Evolutionary conservation across 108 stramenopile species (phyloP).

Genomic region (Nitzschia putrida): DNA sequence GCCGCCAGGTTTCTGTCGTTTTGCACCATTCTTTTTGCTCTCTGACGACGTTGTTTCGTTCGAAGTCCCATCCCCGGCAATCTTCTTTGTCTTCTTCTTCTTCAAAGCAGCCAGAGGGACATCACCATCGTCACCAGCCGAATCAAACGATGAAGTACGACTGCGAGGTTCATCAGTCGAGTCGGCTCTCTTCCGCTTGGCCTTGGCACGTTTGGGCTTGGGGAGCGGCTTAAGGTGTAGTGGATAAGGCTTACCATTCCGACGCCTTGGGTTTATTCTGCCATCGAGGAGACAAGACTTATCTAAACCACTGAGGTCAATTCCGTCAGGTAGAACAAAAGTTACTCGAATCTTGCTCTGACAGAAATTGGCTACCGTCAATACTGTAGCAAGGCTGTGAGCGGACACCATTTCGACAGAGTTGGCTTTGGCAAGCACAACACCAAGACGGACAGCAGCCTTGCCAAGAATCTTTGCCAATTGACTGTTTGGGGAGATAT

Average conservation of each 20-base stretch:
- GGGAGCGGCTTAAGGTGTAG: neutral
- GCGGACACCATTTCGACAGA: neutral
- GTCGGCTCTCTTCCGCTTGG: neutral
- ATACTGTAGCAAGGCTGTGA: neutral
- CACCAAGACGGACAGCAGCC: neutral
- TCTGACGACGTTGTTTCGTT: too few species aligned
- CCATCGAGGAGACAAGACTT: neutral
- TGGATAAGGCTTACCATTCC: conserved; percentile 7
- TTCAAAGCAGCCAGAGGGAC: too few species aligned
- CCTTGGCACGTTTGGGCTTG: neutral
- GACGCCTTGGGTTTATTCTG: neutral
- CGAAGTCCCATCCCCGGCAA: too few species aligned
- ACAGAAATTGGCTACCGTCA: neutral
- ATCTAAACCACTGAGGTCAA: neutral
- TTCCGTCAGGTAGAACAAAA: neutral
- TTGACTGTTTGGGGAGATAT: neutral
- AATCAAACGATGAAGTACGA: too few species aligned
- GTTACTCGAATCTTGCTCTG: neutral
- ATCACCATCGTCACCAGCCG: too few species aligned
- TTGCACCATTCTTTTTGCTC: too few species aligned
- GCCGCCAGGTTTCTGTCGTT: too few species aligned
- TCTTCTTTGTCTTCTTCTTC: too few species aligned
- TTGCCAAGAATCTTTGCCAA: neutral
- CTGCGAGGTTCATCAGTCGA: too few species aligned
- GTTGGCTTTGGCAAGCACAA: neutral